Conservation (phyloP, 2,329 filamentous ascomycete species). For the Aschersonia sp. region DNA sequence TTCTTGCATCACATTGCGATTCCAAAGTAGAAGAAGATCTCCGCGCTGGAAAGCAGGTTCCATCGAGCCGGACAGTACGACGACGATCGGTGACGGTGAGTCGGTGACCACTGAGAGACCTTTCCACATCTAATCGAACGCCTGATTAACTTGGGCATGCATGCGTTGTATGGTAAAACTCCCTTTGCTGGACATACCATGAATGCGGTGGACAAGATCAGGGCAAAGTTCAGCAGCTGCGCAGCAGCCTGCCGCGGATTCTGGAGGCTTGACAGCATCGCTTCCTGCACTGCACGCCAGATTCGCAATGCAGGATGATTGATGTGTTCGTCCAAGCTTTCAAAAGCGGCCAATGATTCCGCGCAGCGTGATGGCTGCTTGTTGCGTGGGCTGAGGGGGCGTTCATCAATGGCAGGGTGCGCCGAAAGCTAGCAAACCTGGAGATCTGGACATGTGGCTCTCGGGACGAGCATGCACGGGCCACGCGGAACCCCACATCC, state of each 20-base stretch:
- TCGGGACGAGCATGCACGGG: constrained; percentile 1
- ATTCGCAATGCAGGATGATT: neutral
- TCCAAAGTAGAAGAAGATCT: constrained; percentile 65
- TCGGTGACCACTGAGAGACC: constrained; percentile 67
- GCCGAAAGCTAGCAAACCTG: constrained; percentile 4
- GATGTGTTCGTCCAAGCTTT: neutral
- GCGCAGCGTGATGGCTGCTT: neutral
- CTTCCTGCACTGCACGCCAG: neutral
- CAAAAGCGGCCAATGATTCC: neutral
- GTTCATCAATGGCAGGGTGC: neutral
- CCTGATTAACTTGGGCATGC: neutral
- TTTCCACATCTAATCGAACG: constrained; percentile 55
- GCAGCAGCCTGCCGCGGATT: constrained; percentile 70
- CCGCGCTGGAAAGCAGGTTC: constrained; percentile 71
- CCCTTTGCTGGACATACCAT: constrained; percentile 42
- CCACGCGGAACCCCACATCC: no score
- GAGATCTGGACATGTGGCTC: constrained; percentile 14
- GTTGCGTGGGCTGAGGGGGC: neutral
- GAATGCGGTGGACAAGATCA: constrained; percentile 81
- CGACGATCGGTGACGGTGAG: constrained; percentile 64
- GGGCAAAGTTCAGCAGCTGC: constrained; percentile 79
- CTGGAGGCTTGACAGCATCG: constrained; percentile 53
- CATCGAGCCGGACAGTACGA: constrained; percentile 75
- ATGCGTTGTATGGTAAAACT: neutral
- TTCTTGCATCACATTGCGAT: constrained; percentile 44